Base-by-base conservation (phyloP, 2,329 filamentous ascomycete species). In the Endocalyx cinctus region DNA sequence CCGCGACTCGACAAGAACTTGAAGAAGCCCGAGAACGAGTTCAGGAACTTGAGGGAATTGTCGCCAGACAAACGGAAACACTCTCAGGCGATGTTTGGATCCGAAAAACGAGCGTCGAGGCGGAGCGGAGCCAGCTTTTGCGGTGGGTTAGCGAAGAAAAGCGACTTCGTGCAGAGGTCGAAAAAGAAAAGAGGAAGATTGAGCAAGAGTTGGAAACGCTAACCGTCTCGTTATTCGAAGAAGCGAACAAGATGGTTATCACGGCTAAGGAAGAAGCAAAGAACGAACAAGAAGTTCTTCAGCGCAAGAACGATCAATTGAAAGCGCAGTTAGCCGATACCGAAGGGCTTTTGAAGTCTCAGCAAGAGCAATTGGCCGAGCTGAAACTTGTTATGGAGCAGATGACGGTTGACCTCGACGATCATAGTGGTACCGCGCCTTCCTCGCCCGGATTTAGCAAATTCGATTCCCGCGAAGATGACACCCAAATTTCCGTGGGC, bases 161-260 rank as follows among this genome's bases (percentile, higher is more conserved):
- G 49, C 72, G 66, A 30, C 69, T 77, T 45, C 75, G 82, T n/a
- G 58, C 68, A 6, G 74, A 79, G 28, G 75, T 75, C 10, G 84
- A 89, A 52, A 80, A 77, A 57, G 85, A 87, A 35, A 95, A 92
- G 68, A 86, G 84, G 59, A 81, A 81, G 43, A 95, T 96, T 18
- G 92, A 98, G 58, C 81, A 84, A 47, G 92, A 98, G 60, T 67
- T 98, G 28, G 92, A 97, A 63, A 86, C 79, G 33, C 63, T 98
- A 43, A 97, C 92, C 0, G 81, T 87, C 2, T 88, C 87, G 17
- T 72, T 98, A n/a, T 98, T 98, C 43, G 88, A 97, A 56, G 90
- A 98, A 67, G 92, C 92, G 31, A 97, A 98, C 65, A 89, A 84
- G 71, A 97, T 98, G 90, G 92, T 98, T 33, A 86, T 90, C 25